These are phyloP conservation scores for Albugo candida DNA, from an alignment of 352 stramenopile species.

Conservation along the genomic window DNA sequence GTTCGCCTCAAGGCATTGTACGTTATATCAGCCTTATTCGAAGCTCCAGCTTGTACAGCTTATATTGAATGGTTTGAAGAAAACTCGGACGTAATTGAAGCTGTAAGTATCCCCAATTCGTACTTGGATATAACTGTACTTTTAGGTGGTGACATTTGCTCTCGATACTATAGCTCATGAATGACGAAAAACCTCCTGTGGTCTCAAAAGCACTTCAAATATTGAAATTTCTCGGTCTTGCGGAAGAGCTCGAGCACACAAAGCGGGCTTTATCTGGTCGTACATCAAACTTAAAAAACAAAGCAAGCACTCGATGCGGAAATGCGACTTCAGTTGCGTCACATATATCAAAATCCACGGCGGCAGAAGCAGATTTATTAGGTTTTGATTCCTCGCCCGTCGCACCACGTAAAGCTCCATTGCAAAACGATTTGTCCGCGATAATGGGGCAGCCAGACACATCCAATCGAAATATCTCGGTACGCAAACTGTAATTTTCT, in stretches of 20 bases:
- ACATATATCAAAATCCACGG: conserved; percentile 8
- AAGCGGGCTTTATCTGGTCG: conserved; percentile 2
- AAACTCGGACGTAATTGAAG: conserved; percentile 64
- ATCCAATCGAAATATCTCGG: not conserved
- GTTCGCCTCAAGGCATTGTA: conserved; percentile 65
- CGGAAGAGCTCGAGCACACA: conserved; percentile 20
- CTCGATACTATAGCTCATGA: conserved; percentile 17
- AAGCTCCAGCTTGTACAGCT: conserved; percentile 29
- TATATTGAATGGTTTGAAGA: conserved; percentile 73
- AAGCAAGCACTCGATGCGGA: not conserved
- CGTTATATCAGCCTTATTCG: conserved; percentile 56
- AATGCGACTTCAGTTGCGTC: conserved; percentile 3
- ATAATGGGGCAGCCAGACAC: not conserved
- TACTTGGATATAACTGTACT: not conserved
- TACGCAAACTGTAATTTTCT: no score
- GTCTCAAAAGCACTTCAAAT: conserved; percentile 56
- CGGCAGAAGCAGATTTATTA: conserved; percentile 58
- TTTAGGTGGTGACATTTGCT: not conserved
- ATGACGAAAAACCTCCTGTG: conserved; percentile 61
- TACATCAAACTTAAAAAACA: not conserved
- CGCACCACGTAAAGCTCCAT: conserved; percentile 5
- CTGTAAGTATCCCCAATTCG: conserved; percentile 14
- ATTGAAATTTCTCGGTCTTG: conserved; percentile 40
- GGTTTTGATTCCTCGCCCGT: conserved; percentile 44
- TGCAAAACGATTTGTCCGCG: not conserved